A percentile compares a stretch with the other conserved stretches of the same genome.
phyloP scores from a whole-genome alignment of 345 rosid genomes.

The Arabidopsis arenosa region DNA sequence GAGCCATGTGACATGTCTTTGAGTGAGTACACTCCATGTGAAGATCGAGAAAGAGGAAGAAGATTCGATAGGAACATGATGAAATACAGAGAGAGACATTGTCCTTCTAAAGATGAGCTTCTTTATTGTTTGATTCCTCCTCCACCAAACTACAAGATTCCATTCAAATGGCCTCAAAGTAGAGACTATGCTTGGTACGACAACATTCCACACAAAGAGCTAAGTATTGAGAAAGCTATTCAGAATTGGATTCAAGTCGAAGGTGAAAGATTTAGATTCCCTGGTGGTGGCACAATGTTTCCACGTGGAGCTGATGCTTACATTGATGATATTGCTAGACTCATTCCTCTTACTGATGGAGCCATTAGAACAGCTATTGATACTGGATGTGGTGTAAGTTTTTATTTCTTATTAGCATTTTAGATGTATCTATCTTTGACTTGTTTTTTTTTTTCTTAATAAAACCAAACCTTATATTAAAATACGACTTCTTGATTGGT shows the following conservation, averaged over 20 bases:
- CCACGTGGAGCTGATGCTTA: constrained; percentile 96
- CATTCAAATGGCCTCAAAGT: constrained; percentile 97
- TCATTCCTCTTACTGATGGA: constrained; percentile 79
- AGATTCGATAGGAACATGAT: constrained; percentile 75
- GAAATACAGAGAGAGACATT: constrained; percentile 92
- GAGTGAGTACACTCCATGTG: constrained; percentile 93
- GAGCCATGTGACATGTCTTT: constrained; percentile 77
- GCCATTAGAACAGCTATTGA: constrained; percentile 83
- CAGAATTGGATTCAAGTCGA: constrained; percentile 98
- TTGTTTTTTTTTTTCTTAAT: background rate
- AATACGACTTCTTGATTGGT: constrained; percentile 1
- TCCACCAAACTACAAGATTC: constrained; percentile 93
- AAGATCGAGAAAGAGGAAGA: constrained; percentile 73
- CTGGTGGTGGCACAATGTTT: constrained; percentile 97
- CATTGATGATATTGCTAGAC: constrained; percentile 75
- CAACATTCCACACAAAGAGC: constrained; percentile 93
- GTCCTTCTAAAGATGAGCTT: constrained; percentile 79
- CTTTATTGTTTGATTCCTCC: constrained; percentile 84
- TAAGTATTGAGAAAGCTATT: constrained; percentile 92
- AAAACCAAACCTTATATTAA: background rate
- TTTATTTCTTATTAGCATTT: background rate
- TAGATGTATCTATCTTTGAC: background rate
- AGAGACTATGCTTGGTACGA: constrained; percentile 95
- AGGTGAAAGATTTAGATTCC: constrained; percentile 86
- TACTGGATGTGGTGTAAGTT: constrained; percentile 96